These are phyloP conservation scores for Dicorynia guianensis DNA, from an alignment of 306 rosid species.

Conservation along the genomic window DNA sequence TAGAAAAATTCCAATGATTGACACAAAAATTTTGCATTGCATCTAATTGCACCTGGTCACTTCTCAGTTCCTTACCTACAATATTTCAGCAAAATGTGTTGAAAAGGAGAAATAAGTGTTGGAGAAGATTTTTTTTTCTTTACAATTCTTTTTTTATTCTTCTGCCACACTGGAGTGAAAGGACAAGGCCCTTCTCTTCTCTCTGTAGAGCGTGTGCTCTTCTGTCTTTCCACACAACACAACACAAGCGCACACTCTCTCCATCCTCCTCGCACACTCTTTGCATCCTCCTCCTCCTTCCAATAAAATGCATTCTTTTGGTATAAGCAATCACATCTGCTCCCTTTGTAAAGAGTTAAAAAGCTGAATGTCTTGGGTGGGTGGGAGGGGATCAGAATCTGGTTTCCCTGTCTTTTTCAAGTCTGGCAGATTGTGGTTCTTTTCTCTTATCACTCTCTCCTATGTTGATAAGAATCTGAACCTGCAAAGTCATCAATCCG, in stretches of 20 bases:
- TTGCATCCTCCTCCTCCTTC: neutral
- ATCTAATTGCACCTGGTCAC: conserved; percentile 49
- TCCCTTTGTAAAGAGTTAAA: conserved; percentile 50
- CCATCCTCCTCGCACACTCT: neutral
- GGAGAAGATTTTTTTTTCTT: conserved; percentile 54
- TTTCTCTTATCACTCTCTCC: conserved; percentile 53
- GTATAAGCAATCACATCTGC: conserved; percentile 54
- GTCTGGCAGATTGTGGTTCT: conserved; percentile 48
- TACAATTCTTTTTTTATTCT: conserved; percentile 50
- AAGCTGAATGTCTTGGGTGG: conserved; percentile 50
- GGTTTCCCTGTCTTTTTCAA: conserved; percentile 50
- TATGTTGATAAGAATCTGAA: conserved; percentile 62
- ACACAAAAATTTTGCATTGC: conserved; percentile 45
- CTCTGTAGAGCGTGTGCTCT: neutral
- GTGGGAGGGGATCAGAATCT: conserved; percentile 74
- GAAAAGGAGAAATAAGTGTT: conserved; percentile 46
- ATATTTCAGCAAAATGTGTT: conserved; percentile 36
- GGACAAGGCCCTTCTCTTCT: conserved; percentile 2
- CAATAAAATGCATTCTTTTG: conserved; percentile 11
- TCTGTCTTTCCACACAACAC: too few species aligned
- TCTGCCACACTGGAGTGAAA: conserved; percentile 50
- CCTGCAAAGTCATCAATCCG: conserved; percentile 40
- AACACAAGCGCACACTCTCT: neutral
- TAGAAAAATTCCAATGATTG: conserved; percentile 52
- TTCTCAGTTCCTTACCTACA: conserved; percentile 32